Evolutionary conservation across 345 rosid species (phyloP).

Genomic region (Eucalyptus paniculata): DNA sequence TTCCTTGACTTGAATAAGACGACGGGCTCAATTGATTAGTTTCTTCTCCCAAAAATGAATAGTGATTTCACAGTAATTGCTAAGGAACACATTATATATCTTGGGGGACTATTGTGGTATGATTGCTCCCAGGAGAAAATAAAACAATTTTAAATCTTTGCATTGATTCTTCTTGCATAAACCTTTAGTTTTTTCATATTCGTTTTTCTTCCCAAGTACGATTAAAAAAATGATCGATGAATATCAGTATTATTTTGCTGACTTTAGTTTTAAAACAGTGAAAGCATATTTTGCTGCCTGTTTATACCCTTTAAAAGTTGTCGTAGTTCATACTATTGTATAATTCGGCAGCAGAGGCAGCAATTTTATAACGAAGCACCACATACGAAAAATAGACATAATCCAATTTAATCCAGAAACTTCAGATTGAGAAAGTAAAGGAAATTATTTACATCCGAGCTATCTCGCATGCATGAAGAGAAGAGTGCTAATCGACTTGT

Average conservation of each 20-base stretch:
- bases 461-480: background rate
- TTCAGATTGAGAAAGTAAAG: background rate
- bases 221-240: background rate
- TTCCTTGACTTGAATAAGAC: background rate
- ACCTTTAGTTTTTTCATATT: too few relatives aligned
- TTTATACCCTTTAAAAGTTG: background rate
- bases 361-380: background rate
- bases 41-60: background rate
- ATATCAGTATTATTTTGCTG: background rate
- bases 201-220: background rate
- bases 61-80: background rate
- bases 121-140: background rate
- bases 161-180: background rate
- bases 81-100: background rate
- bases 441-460: background rate
- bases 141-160: background rate
- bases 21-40: background rate
- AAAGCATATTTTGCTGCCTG: background rate
- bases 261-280: background rate
- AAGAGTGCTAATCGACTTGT: background rate
- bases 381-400: background rate
- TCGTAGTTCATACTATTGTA: background rate
- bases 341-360: background rate
- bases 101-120: background rate
- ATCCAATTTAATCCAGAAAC: background rate